A percentile compares a stretch with the other conserved stretches of the same genome.
These are phyloP conservation scores for Metschnikowia hibisci DNA, from an alignment of 805 yeast species.

Conservation along the genomic window DNA sequence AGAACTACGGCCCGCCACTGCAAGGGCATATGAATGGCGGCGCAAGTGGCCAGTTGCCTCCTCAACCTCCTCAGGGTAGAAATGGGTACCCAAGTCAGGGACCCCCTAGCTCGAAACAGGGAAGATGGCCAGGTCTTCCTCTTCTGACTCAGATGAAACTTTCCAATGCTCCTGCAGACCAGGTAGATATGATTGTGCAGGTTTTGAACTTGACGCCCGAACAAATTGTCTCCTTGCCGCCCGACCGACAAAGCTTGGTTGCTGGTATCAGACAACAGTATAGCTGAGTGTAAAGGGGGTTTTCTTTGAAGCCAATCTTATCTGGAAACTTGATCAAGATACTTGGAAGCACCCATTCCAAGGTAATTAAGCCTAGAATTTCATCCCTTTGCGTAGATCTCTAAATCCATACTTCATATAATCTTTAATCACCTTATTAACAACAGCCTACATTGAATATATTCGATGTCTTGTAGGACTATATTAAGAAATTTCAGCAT, in stretches of 20 bases:
- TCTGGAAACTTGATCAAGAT: no score
- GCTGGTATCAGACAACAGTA: conserved; percentile 53
- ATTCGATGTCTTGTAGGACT: no score
- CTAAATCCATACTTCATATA: no score
- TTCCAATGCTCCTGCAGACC: conserved; percentile 48
- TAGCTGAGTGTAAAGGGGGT: conserved; percentile 19
- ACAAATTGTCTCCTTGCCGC: conserved; percentile 47
- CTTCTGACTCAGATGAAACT: conserved; percentile 48
- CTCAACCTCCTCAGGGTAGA: neutral
- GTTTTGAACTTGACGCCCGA: conserved; percentile 48
- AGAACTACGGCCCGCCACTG: neutral
- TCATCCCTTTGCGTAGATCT: no score
- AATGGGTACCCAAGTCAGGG: neutral
- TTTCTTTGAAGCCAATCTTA: neutral
- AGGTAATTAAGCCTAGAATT: no score
- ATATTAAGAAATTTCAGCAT: no score
- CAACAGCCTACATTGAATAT: no score
- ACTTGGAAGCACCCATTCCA: no score
- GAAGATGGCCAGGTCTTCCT: conserved; percentile 47
- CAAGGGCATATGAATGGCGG: conserved; percentile 4
- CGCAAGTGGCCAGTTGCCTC: conserved; percentile 1
- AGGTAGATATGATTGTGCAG: conserved; percentile 54
- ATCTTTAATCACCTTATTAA: no score
- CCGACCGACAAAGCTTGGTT: conserved; percentile 53
- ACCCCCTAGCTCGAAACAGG: neutral